Conservation (phyloP, 1,284 basidiomycete species). For the Sutorius eximius region DNA sequence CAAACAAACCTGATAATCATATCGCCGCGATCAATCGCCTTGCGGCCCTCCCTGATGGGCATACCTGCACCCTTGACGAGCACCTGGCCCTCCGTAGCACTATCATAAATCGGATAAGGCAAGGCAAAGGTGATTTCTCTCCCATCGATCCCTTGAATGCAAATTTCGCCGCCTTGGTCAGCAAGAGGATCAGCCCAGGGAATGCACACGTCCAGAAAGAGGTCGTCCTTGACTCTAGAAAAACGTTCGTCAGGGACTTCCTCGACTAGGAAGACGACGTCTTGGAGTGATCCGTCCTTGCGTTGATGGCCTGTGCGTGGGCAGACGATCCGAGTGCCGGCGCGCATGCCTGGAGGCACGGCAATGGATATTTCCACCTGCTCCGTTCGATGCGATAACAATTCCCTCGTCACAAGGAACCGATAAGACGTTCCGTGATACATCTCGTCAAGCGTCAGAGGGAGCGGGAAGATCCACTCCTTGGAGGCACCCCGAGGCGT, state of each 20-base stretch:
- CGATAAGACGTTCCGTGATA: constrained; percentile 79
- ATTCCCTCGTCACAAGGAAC: constrained; percentile 75
- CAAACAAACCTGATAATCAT: constrained; percentile 67
- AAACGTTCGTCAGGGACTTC: constrained; percentile 74
- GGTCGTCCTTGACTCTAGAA: constrained; percentile 69
- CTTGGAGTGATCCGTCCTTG: constrained; percentile 66
- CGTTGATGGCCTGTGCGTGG: constrained; percentile 77
- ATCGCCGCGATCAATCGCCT: constrained; percentile 70
- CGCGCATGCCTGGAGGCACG: constrained; percentile 69
- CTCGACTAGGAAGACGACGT: constrained; percentile 78
- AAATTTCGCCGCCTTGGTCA: constrained; percentile 47
- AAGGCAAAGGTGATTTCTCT: constrained; percentile 60
- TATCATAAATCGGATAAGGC: constrained; percentile 61
- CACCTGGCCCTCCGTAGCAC: constrained; percentile 62
- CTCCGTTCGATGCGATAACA: constrained; percentile 61
- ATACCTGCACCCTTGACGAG: constrained; percentile 76
- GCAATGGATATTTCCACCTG: constrained; percentile 75
- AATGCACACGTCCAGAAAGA: constrained; percentile 65
- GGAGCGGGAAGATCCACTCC: constrained; percentile 69
- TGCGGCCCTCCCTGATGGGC: constrained; percentile 72
- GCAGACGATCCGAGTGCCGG: constrained; percentile 79
- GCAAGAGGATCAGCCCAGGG: constrained; percentile 70
- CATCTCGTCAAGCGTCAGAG: constrained; percentile 81
- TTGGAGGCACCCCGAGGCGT: constrained; percentile 36
- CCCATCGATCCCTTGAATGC: constrained; percentile 71